These are phyloP conservation scores for Brachypodium distachyon DNA, from an alignment of 202 grass and related monocot species.

Conservation along the genomic window DNA sequence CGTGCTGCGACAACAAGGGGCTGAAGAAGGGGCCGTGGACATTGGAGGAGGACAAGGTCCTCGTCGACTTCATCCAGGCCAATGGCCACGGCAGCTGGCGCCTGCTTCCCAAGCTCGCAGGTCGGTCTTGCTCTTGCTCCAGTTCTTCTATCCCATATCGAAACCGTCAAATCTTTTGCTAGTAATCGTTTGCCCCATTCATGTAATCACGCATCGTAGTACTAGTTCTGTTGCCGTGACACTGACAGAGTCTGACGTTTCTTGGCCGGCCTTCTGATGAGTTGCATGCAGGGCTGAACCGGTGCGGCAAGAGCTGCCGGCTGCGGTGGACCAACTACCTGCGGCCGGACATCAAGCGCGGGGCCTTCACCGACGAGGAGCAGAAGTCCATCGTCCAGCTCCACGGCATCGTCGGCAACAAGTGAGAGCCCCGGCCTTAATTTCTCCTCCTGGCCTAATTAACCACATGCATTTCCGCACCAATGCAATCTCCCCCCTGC, in stretches of 20 bases:
- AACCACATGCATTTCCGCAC: not conserved
- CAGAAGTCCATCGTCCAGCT: slow-evolving; percentile 84
- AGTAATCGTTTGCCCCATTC: not conserved
- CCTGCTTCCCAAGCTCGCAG: slow-evolving; percentile 81
- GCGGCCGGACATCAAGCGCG: slow-evolving; percentile 84
- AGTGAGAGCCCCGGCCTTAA: slow-evolving; percentile 17
- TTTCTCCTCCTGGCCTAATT: not conserved
- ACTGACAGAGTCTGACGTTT: no score
- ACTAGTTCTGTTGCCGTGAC: no score
- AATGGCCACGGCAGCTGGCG: slow-evolving; percentile 91
- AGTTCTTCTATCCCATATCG: no score
- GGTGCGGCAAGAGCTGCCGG: slow-evolving; percentile 95
- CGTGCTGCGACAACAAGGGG: slow-evolving; percentile 64
- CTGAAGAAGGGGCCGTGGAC: slow-evolving; percentile 94
- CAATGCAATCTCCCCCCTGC: not conserved
- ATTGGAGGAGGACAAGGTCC: slow-evolving; percentile 86
- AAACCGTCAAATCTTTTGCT: no score
- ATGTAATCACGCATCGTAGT: no score
- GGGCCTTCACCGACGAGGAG: slow-evolving; percentile 63
- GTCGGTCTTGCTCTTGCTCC: slow-evolving; percentile 18
- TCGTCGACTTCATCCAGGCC: slow-evolving; percentile 82
- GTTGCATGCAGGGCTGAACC: slow-evolving; percentile 27
- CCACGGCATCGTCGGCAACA: slow-evolving; percentile 87
- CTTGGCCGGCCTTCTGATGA: no score
- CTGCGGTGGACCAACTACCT: slow-evolving; percentile 98